A percentile compares a stretch with the other conserved stretches of the same genome.
These are phyloP conservation scores for Colletotrichum sojae DNA, from an alignment of 2,329 filamentous ascomycete species.

Conservation along the genomic window DNA sequence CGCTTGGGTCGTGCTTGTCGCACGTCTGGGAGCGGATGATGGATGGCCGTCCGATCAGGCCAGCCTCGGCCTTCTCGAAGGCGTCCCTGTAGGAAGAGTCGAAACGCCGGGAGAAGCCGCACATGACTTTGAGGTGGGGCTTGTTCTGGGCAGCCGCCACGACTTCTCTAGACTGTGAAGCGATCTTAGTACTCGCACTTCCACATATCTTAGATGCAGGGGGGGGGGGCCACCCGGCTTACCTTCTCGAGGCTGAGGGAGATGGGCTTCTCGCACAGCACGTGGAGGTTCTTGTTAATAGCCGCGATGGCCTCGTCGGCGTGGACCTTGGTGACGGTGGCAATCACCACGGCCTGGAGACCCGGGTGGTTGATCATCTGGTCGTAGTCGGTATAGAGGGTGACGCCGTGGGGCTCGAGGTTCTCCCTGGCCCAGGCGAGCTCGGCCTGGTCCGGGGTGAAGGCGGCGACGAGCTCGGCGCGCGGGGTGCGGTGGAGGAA, in stretches of 20 bases:
- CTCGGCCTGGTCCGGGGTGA: slow-evolving; percentile 60
- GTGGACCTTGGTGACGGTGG: slow-evolving; percentile 65
- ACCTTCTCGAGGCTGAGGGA: slow-evolving; percentile 72
- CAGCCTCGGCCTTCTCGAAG: slow-evolving; percentile 63
- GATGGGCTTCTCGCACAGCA: slow-evolving; percentile 72
- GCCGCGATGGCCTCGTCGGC: slow-evolving; percentile 70
- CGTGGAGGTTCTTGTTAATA: slow-evolving; percentile 67
- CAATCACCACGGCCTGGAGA: slow-evolving; percentile 58
- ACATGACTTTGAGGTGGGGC: slow-evolving; percentile 74
- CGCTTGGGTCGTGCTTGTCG: slow-evolving; percentile 74
- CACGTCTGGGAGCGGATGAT: slow-evolving; percentile 77
- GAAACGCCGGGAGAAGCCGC: slow-evolving; percentile 62
- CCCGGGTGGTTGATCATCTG: slow-evolving; percentile 60
- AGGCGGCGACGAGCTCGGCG: slow-evolving; percentile 64
- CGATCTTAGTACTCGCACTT: no score
- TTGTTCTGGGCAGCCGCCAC: slow-evolving; percentile 68
- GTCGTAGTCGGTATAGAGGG: slow-evolving; percentile 60
- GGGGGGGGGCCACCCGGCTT: slow-evolving; percentile 42
- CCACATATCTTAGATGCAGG: background rate
- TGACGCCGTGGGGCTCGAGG: slow-evolving; percentile 59
- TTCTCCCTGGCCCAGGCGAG: slow-evolving; percentile 59
- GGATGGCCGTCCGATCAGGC: slow-evolving; percentile 71
- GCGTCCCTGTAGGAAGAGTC: slow-evolving; percentile 76
- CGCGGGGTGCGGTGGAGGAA: slow-evolving; percentile 61
- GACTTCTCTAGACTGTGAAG: slow-evolving; percentile 66